Base-by-base conservation (phyloP, 2,329 filamentous ascomycete genomes). In the Hymenoscyphus fraxineus region DNA sequence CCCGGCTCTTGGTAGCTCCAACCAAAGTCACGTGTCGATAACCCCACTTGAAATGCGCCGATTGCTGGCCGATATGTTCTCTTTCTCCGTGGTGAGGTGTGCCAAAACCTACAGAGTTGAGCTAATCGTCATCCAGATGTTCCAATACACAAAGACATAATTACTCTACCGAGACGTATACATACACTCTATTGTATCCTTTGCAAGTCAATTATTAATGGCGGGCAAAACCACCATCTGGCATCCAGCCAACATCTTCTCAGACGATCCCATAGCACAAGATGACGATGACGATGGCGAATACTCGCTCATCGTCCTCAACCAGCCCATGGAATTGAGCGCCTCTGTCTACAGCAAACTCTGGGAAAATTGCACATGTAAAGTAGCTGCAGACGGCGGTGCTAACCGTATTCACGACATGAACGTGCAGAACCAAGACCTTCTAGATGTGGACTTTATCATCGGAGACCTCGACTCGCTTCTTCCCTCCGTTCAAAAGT, bases 401-500 rank as follows among this genome's bases (percentile, higher is more conserved):
- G 93, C 93, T 57, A 96, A 98, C 74, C 83, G 86, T 44, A 82
- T 97, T 68, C 77, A 86, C 68, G 66, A 79, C 81, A 60, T 72
- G 19, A 72, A 71, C 58, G 68, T 22, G 39, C 60, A 57, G 65
- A 41, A 58, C 39, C 2, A 57, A 10, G 12, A 86, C 73, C 80
- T 86, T 64, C 85, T 92, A 1, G 79, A 89, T 71, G 80, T 85
- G 62, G 80, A 91, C 73, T 81, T 84, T 62, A 93, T 99, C 66
- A 87, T 96, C 70, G 95, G 95, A 58, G 95, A 99, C 75, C 83
- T 99, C 10, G 95, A 99, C 78, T 97, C 94, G 3, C 80, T 98
- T 19, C 79, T 79, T 2, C 80, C 85, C 10, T 78, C 85, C 13
- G 83, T 90, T 12, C 82, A 82, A 61, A 72, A 81, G n/a, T 80